A percentile compares a stretch with the other conserved stretches of the same genome.
phyloP scores from a whole-genome alignment of 148 eudicot genomes.

The Dianthus caryophyllus region DNA sequence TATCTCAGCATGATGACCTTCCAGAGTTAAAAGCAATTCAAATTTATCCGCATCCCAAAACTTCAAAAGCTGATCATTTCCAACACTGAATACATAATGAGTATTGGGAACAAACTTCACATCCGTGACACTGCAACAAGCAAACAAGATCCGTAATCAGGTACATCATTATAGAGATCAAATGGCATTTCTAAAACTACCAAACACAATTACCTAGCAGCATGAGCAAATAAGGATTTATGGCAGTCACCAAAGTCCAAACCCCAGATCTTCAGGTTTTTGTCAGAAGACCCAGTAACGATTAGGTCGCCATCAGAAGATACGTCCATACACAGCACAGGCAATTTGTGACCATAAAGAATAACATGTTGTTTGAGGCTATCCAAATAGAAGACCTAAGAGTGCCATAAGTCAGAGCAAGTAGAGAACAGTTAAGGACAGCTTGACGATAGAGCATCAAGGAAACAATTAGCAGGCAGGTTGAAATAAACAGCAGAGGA shows the following conservation, averaged over 20 bases:
- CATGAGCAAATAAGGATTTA: slow-evolving; percentile 91
- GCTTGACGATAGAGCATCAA: no score
- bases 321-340: slow-evolving; percentile 90
- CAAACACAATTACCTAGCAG: slow-evolving; percentile 55
- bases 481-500: no score
- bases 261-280: slow-evolving; percentile 97
- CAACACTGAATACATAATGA: slow-evolving; percentile 93
- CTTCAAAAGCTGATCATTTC: slow-evolving; percentile 82
- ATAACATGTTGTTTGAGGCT: slow-evolving; percentile 66
- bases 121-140: slow-evolving; percentile 79
- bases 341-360: slow-evolving; percentile 91
- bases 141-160: slow-evolving; percentile 17
- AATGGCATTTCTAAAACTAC: background rate
- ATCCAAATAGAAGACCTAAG: slow-evolving; percentile 82
- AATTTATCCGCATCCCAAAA: slow-evolving; percentile 99
- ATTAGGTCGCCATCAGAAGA: no score
- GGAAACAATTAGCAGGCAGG: no score
- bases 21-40: slow-evolving; percentile 89
- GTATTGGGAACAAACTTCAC: slow-evolving; percentile 86
- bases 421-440: no score
- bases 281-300: slow-evolving; percentile 92
- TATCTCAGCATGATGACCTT: slow-evolving; percentile 93
- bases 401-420: slow-evolving; percentile 1
- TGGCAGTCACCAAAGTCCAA: slow-evolving; percentile 97
- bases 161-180: background rate